These are phyloP conservation scores for Phytophthora palmivora DNA, from an alignment of 352 stramenopile species.

Conservation along the genomic window DNA sequence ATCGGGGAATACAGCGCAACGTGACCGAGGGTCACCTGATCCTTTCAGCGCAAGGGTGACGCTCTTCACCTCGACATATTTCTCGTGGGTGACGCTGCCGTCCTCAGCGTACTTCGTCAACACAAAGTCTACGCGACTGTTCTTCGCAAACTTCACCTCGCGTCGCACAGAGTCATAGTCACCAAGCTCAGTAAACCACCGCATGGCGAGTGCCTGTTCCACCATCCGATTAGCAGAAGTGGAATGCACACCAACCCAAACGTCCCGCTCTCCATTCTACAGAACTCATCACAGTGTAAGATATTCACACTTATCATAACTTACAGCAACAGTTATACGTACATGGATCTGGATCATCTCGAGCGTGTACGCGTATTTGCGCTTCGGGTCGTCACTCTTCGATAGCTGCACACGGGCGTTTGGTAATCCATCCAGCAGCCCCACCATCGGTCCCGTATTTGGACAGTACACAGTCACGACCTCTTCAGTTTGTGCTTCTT, in stretches of 20 bases:
- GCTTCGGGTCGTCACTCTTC: conserved; percentile 75
- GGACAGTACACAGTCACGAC: conserved; percentile 84
- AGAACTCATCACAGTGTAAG: conserved; percentile 5
- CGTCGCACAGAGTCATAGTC: conserved; percentile 60
- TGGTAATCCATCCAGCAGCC: conserved; percentile 67
- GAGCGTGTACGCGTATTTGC: conserved; percentile 87
- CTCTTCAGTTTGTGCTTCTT: conserved; percentile 16
- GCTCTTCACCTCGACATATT: conserved; percentile 89
- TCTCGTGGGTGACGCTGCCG: conserved; percentile 48
- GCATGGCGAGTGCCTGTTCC: conserved; percentile 59
- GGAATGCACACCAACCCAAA: conserved; percentile 87
- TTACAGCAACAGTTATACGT: conserved; percentile 25
- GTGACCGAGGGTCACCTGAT: conserved; percentile 12
- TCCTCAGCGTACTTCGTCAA: conserved; percentile 47
- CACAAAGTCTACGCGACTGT: conserved; percentile 88
- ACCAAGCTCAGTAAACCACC: conserved; percentile 75
- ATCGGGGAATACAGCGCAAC: conserved; percentile 80
- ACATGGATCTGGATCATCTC: conserved; percentile 88
- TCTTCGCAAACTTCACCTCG: conserved; percentile 83
- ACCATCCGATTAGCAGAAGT: conserved; percentile 84
- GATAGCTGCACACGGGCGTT: conserved; percentile 78
- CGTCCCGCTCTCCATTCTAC: conserved; percentile 69
- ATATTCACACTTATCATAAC: background rate
- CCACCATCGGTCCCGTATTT: conserved; percentile 86
- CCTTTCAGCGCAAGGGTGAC: conserved; percentile 61